A percentile compares a stretch with the other conserved stretches of the same genome.
Conservation (phyloP, 257 asterid species). For the Fraxinus americana region DNA sequence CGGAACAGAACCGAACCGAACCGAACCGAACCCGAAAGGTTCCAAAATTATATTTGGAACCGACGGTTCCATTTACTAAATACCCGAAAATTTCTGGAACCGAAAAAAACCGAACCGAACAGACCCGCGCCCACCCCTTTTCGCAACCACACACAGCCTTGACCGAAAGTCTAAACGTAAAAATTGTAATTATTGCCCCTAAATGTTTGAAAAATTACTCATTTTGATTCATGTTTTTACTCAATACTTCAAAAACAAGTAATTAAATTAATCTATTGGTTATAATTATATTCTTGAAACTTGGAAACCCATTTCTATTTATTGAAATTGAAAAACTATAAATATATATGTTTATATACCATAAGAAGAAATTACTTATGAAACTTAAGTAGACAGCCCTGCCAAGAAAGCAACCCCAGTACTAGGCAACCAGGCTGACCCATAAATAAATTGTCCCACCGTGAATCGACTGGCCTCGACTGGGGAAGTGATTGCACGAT, state of each 20-base stretch:
- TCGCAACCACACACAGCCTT: too few relatives aligned
- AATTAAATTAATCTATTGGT: neutral
- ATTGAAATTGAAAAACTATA: neutral
- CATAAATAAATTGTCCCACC: slow-evolving; percentile 74
- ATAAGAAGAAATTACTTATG: slow-evolving; percentile 24
- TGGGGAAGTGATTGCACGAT: slow-evolving; percentile 50
- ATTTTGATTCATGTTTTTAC: slow-evolving; percentile 2
- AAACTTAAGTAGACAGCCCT: slow-evolving; percentile 60
- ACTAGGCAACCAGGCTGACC: slow-evolving; percentile 90
- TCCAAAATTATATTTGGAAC: too few relatives aligned
- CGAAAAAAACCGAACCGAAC: too few relatives aligned
- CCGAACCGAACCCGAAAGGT: too few relatives aligned
- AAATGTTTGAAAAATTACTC: neutral
- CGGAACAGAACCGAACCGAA: too few relatives aligned
- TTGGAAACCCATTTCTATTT: slow-evolving; percentile 14
- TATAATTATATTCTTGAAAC: neutral
- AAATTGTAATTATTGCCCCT: neutral
- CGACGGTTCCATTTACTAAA: too few relatives aligned
- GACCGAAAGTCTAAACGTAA: too few relatives aligned
- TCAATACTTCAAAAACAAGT: neutral
- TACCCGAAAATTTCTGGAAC: too few relatives aligned
- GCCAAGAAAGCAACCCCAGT: slow-evolving; percentile 91
- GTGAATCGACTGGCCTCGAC: slow-evolving; percentile 84
- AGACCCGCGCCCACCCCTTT: too few relatives aligned
- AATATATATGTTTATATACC: slow-evolving; percentile 34